These are phyloP conservation scores for Mayamaea pseudoterrestris DNA, from an alignment of 108 stramenopile genomes.

Conservation along the genomic window DNA sequence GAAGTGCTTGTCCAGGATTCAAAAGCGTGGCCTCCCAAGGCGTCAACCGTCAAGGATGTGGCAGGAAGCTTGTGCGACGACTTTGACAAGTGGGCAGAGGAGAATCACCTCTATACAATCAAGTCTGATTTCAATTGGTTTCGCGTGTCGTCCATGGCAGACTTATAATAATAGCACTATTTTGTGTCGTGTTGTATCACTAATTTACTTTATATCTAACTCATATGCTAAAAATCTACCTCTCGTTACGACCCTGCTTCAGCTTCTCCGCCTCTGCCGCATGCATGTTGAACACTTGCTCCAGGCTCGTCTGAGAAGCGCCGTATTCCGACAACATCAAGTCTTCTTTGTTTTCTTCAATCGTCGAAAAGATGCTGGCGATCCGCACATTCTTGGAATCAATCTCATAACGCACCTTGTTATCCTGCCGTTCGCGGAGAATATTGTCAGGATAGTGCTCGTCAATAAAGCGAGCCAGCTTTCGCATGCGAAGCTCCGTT, in stretches of 20 bases:
- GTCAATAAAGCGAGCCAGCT: slow-evolving; percentile 33
- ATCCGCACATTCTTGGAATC: slow-evolving; percentile 46
- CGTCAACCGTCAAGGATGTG: slow-evolving; percentile 45
- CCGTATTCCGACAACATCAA: slow-evolving; percentile 59
- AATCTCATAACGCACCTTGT: slow-evolving; percentile 65
- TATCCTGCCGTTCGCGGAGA: slow-evolving; percentile 71
- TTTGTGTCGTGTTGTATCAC: too few species aligned
- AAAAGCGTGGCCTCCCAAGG: slow-evolving; percentile 1
- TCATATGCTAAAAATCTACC: slow-evolving; percentile 5
- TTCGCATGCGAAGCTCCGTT: slow-evolving; percentile 50
- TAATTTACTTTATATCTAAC: too few species aligned
- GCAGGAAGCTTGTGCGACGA: slow-evolving; percentile 44
- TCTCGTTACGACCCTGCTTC: slow-evolving; percentile 20
- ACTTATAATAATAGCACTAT: too few species aligned
- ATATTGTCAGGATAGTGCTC: slow-evolving; percentile 30
- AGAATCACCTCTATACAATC: slow-evolving; percentile 32
- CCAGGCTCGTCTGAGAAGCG: slow-evolving; percentile 63
- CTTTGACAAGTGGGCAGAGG: slow-evolving; percentile 47
- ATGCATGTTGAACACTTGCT: slow-evolving; percentile 74
- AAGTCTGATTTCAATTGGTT: slow-evolving; percentile 69
- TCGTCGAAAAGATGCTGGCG: slow-evolving; percentile 42
- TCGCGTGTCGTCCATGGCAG: slow-evolving; percentile 32
- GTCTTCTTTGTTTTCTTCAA: slow-evolving; percentile 54
- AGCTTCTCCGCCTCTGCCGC: slow-evolving; percentile 57
- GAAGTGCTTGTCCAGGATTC: slow-evolving; percentile 8